phyloP scores from a whole-genome alignment of 2,329 filamentous ascomycete genomes.

The Calonectria crousiana region DNA sequence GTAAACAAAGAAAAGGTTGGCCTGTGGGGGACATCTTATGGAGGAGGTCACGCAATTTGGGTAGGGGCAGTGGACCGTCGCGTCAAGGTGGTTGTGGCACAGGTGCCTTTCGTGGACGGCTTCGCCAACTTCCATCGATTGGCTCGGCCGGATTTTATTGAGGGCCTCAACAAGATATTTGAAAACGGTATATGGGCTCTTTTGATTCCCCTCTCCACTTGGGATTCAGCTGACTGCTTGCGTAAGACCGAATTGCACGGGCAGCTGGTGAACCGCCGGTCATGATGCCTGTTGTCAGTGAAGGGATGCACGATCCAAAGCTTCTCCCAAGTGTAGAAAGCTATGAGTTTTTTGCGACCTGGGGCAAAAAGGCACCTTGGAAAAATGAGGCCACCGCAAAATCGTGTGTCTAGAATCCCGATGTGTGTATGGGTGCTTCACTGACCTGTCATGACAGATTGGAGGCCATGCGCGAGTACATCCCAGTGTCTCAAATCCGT shows the following conservation, averaged over 20 bases:
- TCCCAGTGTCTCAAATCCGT: neutral
- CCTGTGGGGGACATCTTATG: neutral
- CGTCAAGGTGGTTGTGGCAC: neutral
- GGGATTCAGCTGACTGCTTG: neutral
- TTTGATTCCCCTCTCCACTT: neutral
- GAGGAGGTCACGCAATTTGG: neutral
- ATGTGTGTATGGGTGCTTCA: neutral
- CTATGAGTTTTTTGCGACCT: neutral
- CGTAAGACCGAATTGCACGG: neutral
- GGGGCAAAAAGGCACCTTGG: neutral
- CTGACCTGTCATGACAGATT: neutral
- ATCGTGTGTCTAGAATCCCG: neutral
- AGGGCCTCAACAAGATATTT: neutral
- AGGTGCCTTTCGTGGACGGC: neutral
- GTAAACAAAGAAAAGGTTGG: neutral
- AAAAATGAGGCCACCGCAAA: neutral
- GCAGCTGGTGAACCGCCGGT: neutral
- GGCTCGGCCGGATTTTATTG: neutral
- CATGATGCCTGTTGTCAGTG: neutral
- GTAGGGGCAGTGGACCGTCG: neutral
- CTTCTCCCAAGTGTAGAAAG: neutral
- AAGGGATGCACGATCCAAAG: neutral
- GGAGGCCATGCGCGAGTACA: neutral
- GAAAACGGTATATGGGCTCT: neutral
- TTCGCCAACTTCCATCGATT: neutral